Evolutionary conservation across 176 grass and related monocot species (phyloP), one percentile per base, ranked within the genome.

Genomic region (Thinopyrum elongatum): DNA sequence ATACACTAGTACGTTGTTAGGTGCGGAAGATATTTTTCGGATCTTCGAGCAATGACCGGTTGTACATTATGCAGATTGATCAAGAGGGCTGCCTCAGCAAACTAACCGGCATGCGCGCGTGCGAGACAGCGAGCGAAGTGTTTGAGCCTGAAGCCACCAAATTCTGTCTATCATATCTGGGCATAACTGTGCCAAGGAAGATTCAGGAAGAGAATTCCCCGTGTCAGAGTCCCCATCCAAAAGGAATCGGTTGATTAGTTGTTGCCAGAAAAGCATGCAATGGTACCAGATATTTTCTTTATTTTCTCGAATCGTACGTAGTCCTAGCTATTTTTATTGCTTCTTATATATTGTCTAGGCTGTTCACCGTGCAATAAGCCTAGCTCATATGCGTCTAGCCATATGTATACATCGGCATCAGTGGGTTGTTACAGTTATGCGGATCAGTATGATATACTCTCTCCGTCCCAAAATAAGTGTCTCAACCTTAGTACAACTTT

Each of bases 41-140:
- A 7, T 53, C 16, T 25, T 10, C 13, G 49, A 25, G 14, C 7
- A 61, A 64, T 64, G 39, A 82, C n/a, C 26, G 14, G 34, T 55
- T 55, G 28, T 19, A 42, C 26, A 39, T 53, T 67, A 67, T 49
- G 64, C 61, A 85, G 73, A 67, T 85, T 34, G 23, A 53, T 66
- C 34, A 46, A 66, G 58, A 51, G 13, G 31, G 9, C 42, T 36
- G 21, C 14, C 9, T 55, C 42, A 78, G 34, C 42, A 78, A 57
- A 39, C 23, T 22, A n/a, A n/a, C n/a, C n/a, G 76, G 28, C 39
- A 28, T 68, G 4, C n/a, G n/a, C n/a, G n/a, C 29, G 4, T 68
- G n/a, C 28, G 15, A 11, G 59, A 68, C 44, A 39, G 31, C 15
- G 64, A 78, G 23, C 73, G 13, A 28, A 35, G 35, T 38, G 28